phyloP scores from a whole-genome alignment of 768 basidiomycete species.

The Pleurotus eryngii region DNA sequence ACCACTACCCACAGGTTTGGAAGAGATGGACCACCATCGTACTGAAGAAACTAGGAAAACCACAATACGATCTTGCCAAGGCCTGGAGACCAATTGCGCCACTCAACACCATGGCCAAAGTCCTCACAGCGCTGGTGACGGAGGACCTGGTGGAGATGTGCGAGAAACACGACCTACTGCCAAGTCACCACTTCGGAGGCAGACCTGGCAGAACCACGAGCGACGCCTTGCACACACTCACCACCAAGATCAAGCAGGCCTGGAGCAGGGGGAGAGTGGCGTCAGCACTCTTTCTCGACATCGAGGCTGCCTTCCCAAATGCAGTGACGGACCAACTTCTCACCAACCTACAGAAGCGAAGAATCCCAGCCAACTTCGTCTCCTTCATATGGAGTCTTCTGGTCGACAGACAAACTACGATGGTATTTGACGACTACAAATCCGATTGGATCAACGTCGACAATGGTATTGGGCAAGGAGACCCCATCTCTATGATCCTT shows the following conservation, averaged over 20 bases:
- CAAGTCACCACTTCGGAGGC: background rate
- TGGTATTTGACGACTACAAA: background rate
- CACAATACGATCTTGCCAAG: background rate
- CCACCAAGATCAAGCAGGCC: conserved; percentile 29
- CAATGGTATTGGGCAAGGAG: background rate
- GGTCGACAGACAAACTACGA: background rate
- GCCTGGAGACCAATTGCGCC: background rate
- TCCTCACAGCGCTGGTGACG: background rate
- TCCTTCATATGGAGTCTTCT: background rate
- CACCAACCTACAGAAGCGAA: background rate
- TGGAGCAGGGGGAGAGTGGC: conserved; percentile 33
- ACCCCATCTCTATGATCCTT: background rate
- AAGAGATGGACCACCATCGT: background rate
- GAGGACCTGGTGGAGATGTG: background rate
- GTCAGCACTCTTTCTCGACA: conserved; percentile 36
- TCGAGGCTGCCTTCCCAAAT: conserved; percentile 42
- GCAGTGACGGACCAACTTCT: background rate
- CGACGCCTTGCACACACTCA: conserved; percentile 13
- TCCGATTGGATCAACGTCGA: background rate
- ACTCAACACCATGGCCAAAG: background rate
- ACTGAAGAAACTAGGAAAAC: background rate
- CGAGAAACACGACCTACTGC: no score
- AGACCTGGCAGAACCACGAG: background rate
- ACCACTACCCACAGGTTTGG: background rate
- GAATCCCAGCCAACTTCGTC: background rate